A percentile compares a stretch with the other conserved stretches of the same genome.
These are phyloP conservation scores for Alternaria solani DNA, from an alignment of 2,329 filamentous ascomycete genomes.

Conservation along the genomic window DNA sequence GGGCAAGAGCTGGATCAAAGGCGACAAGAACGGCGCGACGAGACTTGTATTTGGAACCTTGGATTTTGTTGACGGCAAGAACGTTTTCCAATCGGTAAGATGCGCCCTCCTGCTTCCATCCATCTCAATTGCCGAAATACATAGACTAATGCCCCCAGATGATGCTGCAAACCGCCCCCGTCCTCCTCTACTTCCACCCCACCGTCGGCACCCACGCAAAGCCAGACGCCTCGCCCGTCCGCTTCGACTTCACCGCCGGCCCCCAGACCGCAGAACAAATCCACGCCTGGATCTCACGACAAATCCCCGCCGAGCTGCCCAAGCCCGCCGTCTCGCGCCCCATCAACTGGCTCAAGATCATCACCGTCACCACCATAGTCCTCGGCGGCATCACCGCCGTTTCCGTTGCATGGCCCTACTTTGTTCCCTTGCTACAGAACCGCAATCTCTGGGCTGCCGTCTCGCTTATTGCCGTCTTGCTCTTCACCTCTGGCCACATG, in stretches of 20 bases:
- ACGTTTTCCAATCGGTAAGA: slow-evolving; percentile 85
- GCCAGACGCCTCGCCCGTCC: slow-evolving; percentile 70
- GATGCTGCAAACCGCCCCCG: slow-evolving; percentile 90
- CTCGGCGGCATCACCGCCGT: slow-evolving; percentile 74
- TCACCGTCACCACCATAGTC: slow-evolving; percentile 71
- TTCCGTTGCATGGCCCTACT: slow-evolving; percentile 77
- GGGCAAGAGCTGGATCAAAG: slow-evolving; percentile 84
- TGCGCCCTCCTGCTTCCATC: rapidly evolving
- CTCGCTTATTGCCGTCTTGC: slow-evolving; percentile 85
- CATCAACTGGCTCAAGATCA: slow-evolving; percentile 83
- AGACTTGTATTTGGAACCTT: slow-evolving; percentile 81
- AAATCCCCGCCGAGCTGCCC: slow-evolving; percentile 72
- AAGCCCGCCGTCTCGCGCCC: slow-evolving; percentile 83
- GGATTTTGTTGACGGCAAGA: slow-evolving; percentile 86
- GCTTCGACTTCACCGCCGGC: slow-evolving; percentile 85
- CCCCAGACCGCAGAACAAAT: slow-evolving; percentile 78
- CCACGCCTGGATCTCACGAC: slow-evolving; percentile 78
- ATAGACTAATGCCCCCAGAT: slow-evolving; percentile 64
- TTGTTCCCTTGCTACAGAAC: slow-evolving; percentile 84
- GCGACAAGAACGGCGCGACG: slow-evolving; percentile 77
- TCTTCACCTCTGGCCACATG: slow-evolving; percentile 98
- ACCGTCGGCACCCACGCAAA: slow-evolving; percentile 83
- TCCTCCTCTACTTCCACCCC: slow-evolving; percentile 86
- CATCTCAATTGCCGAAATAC: neutral
- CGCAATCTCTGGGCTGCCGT: slow-evolving; percentile 93